Conservation (phyloP, 768 basidiomycete genomes). For the Sporobolomyces pararoseus region DNA sequence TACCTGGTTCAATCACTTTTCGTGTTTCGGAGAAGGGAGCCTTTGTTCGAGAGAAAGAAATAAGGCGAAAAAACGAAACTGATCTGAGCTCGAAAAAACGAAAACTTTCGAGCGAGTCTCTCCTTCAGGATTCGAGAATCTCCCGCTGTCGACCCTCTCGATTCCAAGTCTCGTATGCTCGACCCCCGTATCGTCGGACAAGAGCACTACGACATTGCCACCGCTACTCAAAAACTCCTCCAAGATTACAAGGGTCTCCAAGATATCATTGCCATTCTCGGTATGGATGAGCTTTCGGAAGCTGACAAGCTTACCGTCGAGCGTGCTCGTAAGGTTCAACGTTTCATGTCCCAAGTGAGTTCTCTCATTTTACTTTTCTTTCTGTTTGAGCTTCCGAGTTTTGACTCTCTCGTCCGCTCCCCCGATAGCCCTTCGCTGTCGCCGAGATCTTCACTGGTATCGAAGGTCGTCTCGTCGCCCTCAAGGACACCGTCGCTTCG, state of each 20-base stretch:
- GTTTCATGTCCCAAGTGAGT: conserved; percentile 81
- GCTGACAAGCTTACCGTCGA: conserved; percentile 99
- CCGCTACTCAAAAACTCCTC: conserved; percentile 90
- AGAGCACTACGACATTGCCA: conserved; percentile 95
- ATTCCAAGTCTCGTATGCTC: conserved; percentile 99
- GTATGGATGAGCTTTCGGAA: conserved; percentile 99
- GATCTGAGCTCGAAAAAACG: too few relatives aligned
- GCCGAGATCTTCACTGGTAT: conserved; percentile 96
- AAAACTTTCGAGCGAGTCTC: too few relatives aligned
- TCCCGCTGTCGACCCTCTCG: conserved; percentile 98
- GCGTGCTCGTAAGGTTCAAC: conserved; percentile 93
- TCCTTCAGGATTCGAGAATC: too few relatives aligned
- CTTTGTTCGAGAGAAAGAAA: too few relatives aligned
- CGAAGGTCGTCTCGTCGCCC: conserved; percentile 90
- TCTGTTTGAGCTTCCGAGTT: too few relatives aligned
- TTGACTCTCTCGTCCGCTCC: not conserved
- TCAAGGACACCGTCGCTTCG: conserved; percentile 76
- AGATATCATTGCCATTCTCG: conserved; percentile 99
- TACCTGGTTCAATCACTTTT: too few relatives aligned
- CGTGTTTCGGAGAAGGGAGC: too few relatives aligned
- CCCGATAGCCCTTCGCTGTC: conserved; percentile 89
- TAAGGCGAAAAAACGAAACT: too few relatives aligned
- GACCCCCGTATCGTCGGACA: conserved; percentile 96
- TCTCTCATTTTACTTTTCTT: conserved; percentile 90
- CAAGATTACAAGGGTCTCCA: conserved; percentile 60